Conservation (phyloP, 1,139 yeast species). For the Saccharomyces hybrid region DNA sequence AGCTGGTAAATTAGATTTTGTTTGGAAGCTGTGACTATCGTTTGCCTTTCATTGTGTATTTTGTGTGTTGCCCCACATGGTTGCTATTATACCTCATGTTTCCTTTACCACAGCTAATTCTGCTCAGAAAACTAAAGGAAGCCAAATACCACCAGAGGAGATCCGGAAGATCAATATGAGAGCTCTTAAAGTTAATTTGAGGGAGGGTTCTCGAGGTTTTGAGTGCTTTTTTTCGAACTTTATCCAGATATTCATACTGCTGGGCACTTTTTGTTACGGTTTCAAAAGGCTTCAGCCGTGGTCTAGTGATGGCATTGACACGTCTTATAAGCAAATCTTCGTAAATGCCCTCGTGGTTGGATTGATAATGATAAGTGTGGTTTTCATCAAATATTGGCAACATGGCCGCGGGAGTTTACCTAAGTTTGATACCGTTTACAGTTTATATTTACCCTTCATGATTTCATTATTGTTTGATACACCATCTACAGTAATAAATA, state of each 20-base stretch:
- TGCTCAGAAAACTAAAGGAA: neutral
- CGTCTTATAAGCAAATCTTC: neutral
- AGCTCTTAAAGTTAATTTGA: neutral
- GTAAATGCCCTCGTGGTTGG: conserved; percentile 10
- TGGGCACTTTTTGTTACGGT: neutral
- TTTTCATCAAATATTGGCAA: conserved; percentile 6
- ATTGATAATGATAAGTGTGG: neutral
- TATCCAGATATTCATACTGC: neutral
- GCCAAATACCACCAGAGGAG: neutral
- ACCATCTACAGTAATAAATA: conserved; percentile 15
- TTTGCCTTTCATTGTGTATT: neutral
- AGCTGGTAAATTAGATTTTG: neutral
- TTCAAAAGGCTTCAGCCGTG: neutral
- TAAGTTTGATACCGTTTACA: conserved; percentile 22
- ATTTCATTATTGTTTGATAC: conserved; percentile 18
- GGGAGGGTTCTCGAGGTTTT: neutral
- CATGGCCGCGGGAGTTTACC: neutral
- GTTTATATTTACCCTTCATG: conserved; percentile 25
- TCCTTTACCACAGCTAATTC: neutral
- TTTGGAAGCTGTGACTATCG: neutral
- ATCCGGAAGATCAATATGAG: neutral
- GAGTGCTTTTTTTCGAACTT: neutral
- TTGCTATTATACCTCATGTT: neutral
- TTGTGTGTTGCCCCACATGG: neutral
- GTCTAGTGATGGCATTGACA: neutral